Percentiles rank a stretch among this genome's conserved stretches.
These are phyloP conservation scores for Cyclotella choctawhatcheeana DNA, from an alignment of 108 stramenopile species.

Conservation along the genomic window DNA sequence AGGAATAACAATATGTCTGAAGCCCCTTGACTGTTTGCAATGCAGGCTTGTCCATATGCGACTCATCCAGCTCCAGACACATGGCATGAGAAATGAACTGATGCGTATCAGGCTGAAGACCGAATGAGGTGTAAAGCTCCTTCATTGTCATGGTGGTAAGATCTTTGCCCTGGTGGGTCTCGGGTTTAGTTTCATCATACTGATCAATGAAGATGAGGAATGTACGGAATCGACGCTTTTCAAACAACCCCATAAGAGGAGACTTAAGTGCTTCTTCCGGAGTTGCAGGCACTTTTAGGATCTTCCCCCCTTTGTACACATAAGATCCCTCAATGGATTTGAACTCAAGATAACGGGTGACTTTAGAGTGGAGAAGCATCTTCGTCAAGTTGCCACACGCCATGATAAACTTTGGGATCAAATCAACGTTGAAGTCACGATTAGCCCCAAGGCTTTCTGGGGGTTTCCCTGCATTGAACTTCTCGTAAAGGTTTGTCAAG, in stretches of 20 bases:
- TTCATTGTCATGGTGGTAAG: constrained; percentile 94
- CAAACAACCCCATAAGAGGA: constrained; percentile 96
- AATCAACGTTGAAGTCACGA: constrained; percentile 98
- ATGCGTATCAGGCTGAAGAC: constrained; percentile 93
- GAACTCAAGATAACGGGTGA: constrained; percentile 98
- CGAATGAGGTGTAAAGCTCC: constrained; percentile 93
- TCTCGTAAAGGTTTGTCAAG: constrained; percentile 95
- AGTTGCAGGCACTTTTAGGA: constrained; percentile 94
- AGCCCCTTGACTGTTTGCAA: constrained; percentile 87
- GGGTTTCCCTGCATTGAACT: constrained; percentile 91
- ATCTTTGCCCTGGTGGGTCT: constrained; percentile 87
- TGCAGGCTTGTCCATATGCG: constrained; percentile 94
- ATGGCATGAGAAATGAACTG: constrained; percentile 99
- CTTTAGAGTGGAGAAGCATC: constrained; percentile 98
- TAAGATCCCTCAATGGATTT: constrained; percentile 96
- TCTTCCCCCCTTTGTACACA: constrained; percentile 94
- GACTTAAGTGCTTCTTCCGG: constrained; percentile 90
- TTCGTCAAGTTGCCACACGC: constrained; percentile 98
- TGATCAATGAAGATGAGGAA: constrained; percentile 93
- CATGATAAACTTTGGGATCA: constrained; percentile 99
- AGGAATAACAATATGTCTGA: constrained; percentile 93
- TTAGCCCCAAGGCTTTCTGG: constrained; percentile 86
- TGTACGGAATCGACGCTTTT: constrained; percentile 97
- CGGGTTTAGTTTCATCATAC: constrained; percentile 82
- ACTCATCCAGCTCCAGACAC: constrained; percentile 95